Evolutionary conservation across 2,329 filamentous ascomycete genomes (phyloP), one percentile per base, ranked within the genome.

Genomic region (Byssochlamys sp.): DNA sequence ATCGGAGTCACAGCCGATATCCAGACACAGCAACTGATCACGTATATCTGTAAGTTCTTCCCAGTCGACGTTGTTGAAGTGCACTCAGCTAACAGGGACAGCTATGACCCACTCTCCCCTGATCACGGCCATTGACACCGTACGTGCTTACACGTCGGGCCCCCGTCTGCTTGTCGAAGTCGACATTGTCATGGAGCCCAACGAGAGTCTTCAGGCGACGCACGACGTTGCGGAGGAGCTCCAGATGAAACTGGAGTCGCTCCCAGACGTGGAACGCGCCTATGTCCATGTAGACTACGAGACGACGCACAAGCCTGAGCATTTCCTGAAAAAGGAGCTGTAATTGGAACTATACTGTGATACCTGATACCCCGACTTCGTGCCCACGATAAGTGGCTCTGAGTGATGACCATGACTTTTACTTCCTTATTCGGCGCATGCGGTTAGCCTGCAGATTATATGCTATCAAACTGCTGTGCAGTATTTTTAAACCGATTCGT

Each of bases 201-300:
- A 84, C 1, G 82, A 86, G 56, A 84, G 84, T 1, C 81, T 99
- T 14, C 80, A 83, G 61, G 85, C 86, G 55, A 94, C 91, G 0
- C 94, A 99, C 72, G 94, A 99, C 68, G 84, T 96, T 11, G 92
- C 94, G 0, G 94, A 99, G 75, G 91, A 88, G 66, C 79, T 99
- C 66, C 94, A 99, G 79, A 88, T 88, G 61, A 97, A 97, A 78
- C 80, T 97, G 2, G 94, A 99, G 80, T 89, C 86, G 57, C 74
- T 99, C 61, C 92, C 94, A 0, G 87, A 96, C 69, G 86, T 97
- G 9, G 94, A 97, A 80, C 79, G 94, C 59, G 91, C 91, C 0
- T 97, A 96, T 70, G 94, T 97, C 24, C 94, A 99, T 72, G 91
- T 96, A 19, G 94, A 99, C 73, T 97, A 95, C 66, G 94, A 97